phyloP scores from a whole-genome alignment of 768 basidiomycete species.

The Rubroboletus pulcherrimus region DNA sequence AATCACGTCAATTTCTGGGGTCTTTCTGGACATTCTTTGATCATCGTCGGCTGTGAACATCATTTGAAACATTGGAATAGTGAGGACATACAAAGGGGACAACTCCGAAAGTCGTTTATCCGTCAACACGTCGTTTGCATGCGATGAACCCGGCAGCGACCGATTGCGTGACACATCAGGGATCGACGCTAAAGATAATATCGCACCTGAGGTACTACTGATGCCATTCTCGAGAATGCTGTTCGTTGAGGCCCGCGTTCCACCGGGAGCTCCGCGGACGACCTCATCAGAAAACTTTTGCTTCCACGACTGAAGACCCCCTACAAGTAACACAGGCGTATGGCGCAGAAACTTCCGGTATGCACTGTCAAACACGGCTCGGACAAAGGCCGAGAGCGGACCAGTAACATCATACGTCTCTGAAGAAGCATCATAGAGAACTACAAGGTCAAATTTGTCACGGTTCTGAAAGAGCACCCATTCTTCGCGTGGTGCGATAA shows the following conservation, averaged over 20 bases:
- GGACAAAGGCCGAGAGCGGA: conserved; percentile 56
- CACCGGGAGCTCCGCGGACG: conserved; percentile 22
- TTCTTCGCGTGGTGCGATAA: conserved; percentile 68
- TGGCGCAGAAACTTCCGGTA: conserved; percentile 69
- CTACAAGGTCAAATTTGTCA: conserved; percentile 84
- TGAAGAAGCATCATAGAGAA: conserved; percentile 74
- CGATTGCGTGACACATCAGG: conserved; percentile 16
- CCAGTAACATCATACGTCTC: conserved; percentile 48
- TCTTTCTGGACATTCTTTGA: conserved; percentile 16
- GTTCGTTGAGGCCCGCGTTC: conserved; percentile 11
- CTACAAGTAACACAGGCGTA: conserved; percentile 78
- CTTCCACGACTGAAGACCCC: conserved; percentile 83
- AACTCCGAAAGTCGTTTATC: conserved; percentile 19
- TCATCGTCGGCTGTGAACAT: conserved; percentile 11
- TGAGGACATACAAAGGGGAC: conserved; percentile 19
- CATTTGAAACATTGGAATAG: neutral
- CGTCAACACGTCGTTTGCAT: conserved; percentile 16
- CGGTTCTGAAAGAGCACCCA: conserved; percentile 75
- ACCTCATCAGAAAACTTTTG: conserved; percentile 47
- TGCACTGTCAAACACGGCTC: conserved; percentile 68
- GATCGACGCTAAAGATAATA: conserved; percentile 15
- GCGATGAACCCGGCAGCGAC: conserved; percentile 2
- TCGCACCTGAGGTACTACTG: conserved; percentile 27
- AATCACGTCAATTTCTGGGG: conserved; percentile 9
- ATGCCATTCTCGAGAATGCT: conserved; percentile 25